Conservation (phyloP, 2,329 filamentous ascomycete species). For the Zymoseptoria brevis region DNA sequence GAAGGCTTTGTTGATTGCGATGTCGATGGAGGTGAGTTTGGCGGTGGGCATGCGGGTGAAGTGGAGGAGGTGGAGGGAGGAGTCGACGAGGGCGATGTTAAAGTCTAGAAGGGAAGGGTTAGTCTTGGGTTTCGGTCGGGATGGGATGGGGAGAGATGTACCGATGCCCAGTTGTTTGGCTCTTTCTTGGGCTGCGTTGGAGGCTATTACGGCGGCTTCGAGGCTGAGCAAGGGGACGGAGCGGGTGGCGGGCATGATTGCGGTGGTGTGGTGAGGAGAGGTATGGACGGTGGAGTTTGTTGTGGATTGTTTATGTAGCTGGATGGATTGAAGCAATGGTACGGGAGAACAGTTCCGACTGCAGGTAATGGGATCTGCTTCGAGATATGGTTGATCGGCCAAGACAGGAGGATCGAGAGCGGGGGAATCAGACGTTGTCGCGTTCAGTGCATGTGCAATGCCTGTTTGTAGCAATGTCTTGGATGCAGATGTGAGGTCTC, state of each 20-base stretch:
- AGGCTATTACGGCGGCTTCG: conserved; percentile 29
- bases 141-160: conserved; percentile 5
- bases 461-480: not conserved
- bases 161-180: conserved; percentile 32
- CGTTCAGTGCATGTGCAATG: not conserved
- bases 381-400: not conserved
- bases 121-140: too few relatives aligned
- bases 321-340: not conserved
- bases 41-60: conserved; percentile 44
- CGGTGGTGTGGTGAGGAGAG: not conserved
- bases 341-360: not conserved
- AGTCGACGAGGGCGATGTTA: conserved; percentile 45
- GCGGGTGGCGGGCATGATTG: conserved; percentile 23
- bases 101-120: conserved; percentile 36
- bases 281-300: not conserved
- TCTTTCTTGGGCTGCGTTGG: conserved; percentile 29
- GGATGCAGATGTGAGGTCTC: not conserved
- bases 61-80: conserved; percentile 38
- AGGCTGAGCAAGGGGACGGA: conserved; percentile 28
- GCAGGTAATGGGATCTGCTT: not conserved
- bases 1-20: conserved; percentile 57
- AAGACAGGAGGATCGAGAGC: not conserved
- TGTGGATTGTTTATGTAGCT: not conserved
- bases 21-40: conserved; percentile 49
- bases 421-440: not conserved